Conservation (phyloP, 2,329 filamentous ascomycete genomes). For the Zarea fungicola region DNA sequence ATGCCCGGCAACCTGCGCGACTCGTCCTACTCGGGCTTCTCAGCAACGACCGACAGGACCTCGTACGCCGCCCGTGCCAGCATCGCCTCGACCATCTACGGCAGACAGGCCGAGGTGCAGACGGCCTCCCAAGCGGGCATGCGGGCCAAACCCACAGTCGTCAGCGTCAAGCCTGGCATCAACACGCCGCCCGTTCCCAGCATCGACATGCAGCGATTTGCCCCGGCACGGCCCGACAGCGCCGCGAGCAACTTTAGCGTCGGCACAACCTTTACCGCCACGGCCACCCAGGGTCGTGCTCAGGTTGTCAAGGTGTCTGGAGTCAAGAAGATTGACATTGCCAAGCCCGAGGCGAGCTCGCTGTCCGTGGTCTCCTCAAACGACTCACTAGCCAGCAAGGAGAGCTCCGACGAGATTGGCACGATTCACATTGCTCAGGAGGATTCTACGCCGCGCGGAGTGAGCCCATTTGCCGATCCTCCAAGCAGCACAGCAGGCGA, state of each 20-base stretch:
- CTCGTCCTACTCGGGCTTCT: slow-evolving; percentile 80
- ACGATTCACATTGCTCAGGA: slow-evolving; percentile 47
- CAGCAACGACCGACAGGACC: slow-evolving; percentile 54
- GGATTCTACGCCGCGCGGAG: slow-evolving; percentile 26
- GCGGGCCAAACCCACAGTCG: slow-evolving; percentile 82
- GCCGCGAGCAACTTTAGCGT: slow-evolving; percentile 58
- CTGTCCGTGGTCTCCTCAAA: slow-evolving; percentile 14
- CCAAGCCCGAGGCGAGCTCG: slow-evolving; percentile 33
- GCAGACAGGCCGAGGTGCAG: slow-evolving; percentile 80
- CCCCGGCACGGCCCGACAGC: slow-evolving; percentile 43
- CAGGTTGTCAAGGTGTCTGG: slow-evolving; percentile 56
- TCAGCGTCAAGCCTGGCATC: slow-evolving; percentile 75
- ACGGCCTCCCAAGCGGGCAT: slow-evolving; percentile 81
- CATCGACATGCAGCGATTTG: slow-evolving; percentile 62
- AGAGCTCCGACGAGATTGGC: slow-evolving; percentile 28
- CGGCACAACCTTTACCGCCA: slow-evolving; percentile 61
- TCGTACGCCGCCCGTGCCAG: slow-evolving; percentile 61
- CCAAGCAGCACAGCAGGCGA: slow-evolving; percentile 31
- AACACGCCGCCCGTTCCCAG: slow-evolving; percentile 66
- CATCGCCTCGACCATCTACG: slow-evolving; percentile 90
- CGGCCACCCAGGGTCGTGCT: slow-evolving; percentile 51
- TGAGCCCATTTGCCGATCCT: slow-evolving; percentile 49
- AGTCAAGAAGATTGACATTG: slow-evolving; percentile 41
- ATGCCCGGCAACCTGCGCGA: slow-evolving; percentile 85
- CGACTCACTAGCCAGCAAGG: slow-evolving; percentile 18